phyloP scores from a whole-genome alignment of 202 grass and related monocot species.

The Bolboschoenoplectus hybrid region DNA sequence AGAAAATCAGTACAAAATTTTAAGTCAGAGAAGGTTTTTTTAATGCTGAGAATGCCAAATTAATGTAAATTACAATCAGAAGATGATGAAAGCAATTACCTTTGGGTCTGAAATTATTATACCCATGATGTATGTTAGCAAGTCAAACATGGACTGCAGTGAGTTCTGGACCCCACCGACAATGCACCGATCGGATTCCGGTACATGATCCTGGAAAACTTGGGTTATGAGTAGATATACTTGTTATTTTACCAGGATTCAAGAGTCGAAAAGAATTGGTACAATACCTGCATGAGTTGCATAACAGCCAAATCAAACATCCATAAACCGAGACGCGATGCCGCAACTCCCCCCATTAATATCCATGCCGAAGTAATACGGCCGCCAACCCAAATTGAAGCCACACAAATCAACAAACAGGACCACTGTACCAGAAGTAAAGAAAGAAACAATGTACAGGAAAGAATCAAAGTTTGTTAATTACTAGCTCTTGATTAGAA shows the following conservation, averaged over 20 bases:
- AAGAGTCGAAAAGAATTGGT: not conserved
- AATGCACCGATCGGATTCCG: slow-evolving; percentile 70
- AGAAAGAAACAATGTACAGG: slow-evolving; percentile 6
- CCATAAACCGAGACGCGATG: slow-evolving; percentile 86
- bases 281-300: slow-evolving; percentile 75
- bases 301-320: slow-evolving; percentile 89
- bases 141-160: slow-evolving; percentile 81
- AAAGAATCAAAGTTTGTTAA: not conserved
- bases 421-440: slow-evolving; percentile 61
- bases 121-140: slow-evolving; percentile 90
- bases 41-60: not conserved
- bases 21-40: slow-evolving; percentile 4
- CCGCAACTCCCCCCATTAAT: slow-evolving; percentile 80
- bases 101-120: slow-evolving; percentile 83
- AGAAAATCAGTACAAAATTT: not conserved
- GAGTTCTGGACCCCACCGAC: slow-evolving; percentile 92
- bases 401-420: slow-evolving; percentile 73
- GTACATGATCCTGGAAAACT: slow-evolving; percentile 56
- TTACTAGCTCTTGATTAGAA: not conserved
- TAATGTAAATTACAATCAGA: not conserved
- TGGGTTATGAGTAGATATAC: not conserved
- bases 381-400: slow-evolving; percentile 56
- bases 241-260: not conserved
- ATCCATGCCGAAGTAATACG: slow-evolving; percentile 64
- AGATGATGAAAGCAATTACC: slow-evolving; percentile 39